These are phyloP conservation scores for Kazachstania africana DNA, from an alignment of 805 yeast species.

Conservation along the genomic window DNA sequence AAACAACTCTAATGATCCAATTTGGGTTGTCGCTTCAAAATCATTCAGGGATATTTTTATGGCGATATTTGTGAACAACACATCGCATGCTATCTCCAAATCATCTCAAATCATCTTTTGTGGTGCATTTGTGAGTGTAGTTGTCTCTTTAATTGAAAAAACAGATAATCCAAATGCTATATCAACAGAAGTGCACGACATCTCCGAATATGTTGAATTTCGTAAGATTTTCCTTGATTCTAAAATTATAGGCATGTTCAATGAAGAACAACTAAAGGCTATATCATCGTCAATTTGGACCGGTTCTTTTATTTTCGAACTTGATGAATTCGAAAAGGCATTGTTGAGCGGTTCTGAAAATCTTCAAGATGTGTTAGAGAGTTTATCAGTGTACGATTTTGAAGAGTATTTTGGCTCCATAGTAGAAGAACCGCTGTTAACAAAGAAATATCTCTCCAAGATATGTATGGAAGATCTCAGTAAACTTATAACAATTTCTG, in stretches of 20 bases:
- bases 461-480: conserved; percentile 46
- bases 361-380: conserved; percentile 28
- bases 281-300: conserved; percentile 42
- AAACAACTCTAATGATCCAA: conserved; percentile 15
- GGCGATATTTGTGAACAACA: conserved; percentile 9
- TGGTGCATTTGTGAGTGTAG: conserved; percentile 23
- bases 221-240: conserved; percentile 32
- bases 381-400: conserved; percentile 32
- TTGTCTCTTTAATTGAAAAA: conserved; percentile 19
- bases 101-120: conserved; percentile 5
- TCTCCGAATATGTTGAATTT: conserved; percentile 32
- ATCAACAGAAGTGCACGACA: conserved; percentile 35
- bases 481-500: conserved; percentile 26
- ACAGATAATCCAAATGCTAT: conserved; percentile 18
- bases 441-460: conserved; percentile 39
- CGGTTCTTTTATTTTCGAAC: conserved; percentile 47
- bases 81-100: conserved; percentile 2
- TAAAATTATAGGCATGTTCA: conserved; percentile 23
- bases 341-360: conserved; percentile 20
- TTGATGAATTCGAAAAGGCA: conserved; percentile 41
- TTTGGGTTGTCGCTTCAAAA: conserved; percentile 45
- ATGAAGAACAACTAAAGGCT: conserved; percentile 27
- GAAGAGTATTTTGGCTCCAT: conserved; percentile 55
- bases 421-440: conserved; percentile 31
- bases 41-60: conserved; percentile 29